A percentile compares a stretch with the other conserved stretches of the same genome.
phyloP scores from a whole-genome alignment of 2,329 filamentous ascomycete species.

The Chaetomium strumarium region DNA sequence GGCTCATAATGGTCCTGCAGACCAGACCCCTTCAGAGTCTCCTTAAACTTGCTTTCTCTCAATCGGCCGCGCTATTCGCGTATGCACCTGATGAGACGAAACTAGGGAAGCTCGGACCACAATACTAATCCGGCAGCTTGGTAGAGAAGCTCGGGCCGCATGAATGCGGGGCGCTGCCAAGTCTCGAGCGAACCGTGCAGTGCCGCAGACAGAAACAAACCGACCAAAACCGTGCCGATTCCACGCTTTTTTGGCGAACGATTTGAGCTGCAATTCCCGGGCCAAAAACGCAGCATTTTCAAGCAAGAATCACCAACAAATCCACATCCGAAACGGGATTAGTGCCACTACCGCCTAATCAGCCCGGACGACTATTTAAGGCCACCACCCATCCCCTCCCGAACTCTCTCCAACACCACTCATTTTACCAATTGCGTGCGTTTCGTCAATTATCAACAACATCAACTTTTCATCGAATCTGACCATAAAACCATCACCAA shows the following conservation, averaged over 20 bases:
- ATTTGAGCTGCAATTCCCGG: conserved; percentile 14
- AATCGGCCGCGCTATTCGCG: no score
- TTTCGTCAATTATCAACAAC: conserved; percentile 13
- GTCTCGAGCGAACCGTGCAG: conserved; percentile 14
- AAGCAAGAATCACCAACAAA: conserved; percentile 10
- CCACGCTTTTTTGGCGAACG: conserved; percentile 9
- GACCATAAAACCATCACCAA: conserved; percentile 25
- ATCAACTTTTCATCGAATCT: conserved; percentile 18
- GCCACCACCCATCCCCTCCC: conserved; percentile 7
- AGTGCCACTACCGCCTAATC: conserved; percentile 20
- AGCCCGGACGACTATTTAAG: conserved; percentile 19
- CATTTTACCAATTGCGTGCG: conserved; percentile 19
- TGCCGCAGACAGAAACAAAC: conserved; percentile 16
- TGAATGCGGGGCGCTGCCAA: conserved; percentile 2
- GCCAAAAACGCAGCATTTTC: conserved; percentile 8
- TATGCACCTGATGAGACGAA: no score
- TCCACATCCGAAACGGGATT: conserved; percentile 21
- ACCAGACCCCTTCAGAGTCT: no score
- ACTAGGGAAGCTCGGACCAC: conserved; percentile 5
- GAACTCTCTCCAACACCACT: conserved; percentile 12
- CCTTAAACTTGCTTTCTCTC: no score
- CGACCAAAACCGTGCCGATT: conserved; percentile 15
- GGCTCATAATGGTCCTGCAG: no score
- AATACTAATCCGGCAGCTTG: neutral
- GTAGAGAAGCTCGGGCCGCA: conserved; percentile 6